Conservation (phyloP, 139 green algal genomes). For the Coccomyxa sp. region DNA sequence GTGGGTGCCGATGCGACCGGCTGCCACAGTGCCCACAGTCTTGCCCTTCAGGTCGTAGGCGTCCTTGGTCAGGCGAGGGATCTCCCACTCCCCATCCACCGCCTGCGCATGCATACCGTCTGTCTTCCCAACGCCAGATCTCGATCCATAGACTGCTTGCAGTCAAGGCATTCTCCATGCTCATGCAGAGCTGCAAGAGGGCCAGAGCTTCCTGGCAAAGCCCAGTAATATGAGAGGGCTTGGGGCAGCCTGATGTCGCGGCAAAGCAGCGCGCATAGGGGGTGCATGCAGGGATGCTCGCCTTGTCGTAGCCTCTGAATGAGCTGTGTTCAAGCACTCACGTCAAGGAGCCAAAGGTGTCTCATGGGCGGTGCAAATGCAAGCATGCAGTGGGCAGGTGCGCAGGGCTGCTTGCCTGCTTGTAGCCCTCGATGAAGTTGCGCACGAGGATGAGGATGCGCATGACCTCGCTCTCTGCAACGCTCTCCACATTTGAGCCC, state of each 20-base stretch:
- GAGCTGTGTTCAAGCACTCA: background rate
- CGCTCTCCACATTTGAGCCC: background rate
- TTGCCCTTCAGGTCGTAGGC: constrained; percentile 26
- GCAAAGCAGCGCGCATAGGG: too few relatives aligned
- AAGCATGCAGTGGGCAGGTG: constrained; percentile 9
- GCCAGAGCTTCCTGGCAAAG: too few relatives aligned
- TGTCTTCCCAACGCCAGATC: too few relatives aligned
- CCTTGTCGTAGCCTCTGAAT: background rate
- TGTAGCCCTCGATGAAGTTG: constrained; percentile 21
- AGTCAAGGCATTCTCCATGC: too few relatives aligned
- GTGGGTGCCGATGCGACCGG: constrained; percentile 12
- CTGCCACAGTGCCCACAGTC: constrained; percentile 19
- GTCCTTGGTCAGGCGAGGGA: constrained; percentile 2
- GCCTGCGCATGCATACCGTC: background rate
- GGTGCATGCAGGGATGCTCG: background rate
- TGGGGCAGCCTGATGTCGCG: too few relatives aligned
- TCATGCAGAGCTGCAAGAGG: too few relatives aligned
- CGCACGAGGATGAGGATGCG: constrained; percentile 13
- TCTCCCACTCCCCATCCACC: constrained; percentile 12
- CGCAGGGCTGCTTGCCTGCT: background rate
- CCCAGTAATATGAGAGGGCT: too few relatives aligned
- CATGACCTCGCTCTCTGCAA: background rate
- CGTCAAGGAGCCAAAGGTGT: background rate
- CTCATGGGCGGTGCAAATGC: background rate
- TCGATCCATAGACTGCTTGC: too few relatives aligned